Percentiles rank a stretch among this genome's conserved stretches.
These are phyloP conservation scores for Friedmanniomyces simplex DNA, from an alignment of 495 filamentous ascomycete species.

Conservation along the genomic window DNA sequence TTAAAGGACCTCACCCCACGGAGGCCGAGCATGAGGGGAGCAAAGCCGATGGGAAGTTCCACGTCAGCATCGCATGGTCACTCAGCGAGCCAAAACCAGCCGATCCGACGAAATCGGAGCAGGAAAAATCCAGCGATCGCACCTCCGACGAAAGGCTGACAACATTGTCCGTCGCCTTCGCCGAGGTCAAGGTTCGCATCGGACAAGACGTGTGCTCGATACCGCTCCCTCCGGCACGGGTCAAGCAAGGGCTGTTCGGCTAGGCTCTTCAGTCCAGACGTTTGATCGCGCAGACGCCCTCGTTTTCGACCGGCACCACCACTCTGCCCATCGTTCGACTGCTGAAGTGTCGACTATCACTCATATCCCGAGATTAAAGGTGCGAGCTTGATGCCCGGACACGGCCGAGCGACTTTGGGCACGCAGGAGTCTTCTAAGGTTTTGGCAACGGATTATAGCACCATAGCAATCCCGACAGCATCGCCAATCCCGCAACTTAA, in stretches of 20 bases:
- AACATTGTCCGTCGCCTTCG: conserved; percentile 5
- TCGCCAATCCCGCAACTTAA: no score
- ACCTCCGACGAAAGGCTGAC: background rate
- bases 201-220: conserved; percentile 12
- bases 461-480: no score
- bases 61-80: conserved; percentile 67
- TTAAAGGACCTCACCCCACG: background rate
- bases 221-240: background rate
- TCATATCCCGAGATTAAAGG: no score
- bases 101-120: background rate
- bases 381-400: no score
- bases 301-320: no score
- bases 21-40: background rate
- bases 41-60: conserved; percentile 40
- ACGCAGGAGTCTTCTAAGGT: no score
- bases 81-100: background rate
- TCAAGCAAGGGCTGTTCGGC: background rate
- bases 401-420: no score
- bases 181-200: conserved; percentile 18
- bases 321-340: no score
- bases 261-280: no score
- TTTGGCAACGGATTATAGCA: no score
- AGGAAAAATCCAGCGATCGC: background rate
- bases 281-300: no score
- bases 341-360: no score